Evolutionary conservation across 2,329 filamentous ascomycete species (phyloP).

Genomic region (Scleromitrula shiraiana): DNA sequence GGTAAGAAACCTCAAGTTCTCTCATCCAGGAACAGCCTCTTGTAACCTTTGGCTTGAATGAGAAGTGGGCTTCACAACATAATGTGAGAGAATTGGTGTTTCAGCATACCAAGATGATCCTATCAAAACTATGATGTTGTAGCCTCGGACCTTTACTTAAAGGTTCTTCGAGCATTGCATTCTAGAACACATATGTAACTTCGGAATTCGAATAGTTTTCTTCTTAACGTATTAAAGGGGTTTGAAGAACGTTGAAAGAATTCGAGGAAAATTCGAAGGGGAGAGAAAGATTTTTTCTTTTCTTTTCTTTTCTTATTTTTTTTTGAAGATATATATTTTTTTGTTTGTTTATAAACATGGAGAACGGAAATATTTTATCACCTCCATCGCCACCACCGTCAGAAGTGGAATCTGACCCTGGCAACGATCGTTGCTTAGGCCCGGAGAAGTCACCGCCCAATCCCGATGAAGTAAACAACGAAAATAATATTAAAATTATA

Average conservation of each 20-base stretch:
- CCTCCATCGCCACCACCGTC: constrained; percentile 6
- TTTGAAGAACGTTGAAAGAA: no score
- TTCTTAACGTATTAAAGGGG: no score
- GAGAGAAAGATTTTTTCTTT: no score
- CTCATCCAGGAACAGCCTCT: constrained; percentile 1
- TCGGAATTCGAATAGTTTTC: neutral
- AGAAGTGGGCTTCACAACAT: neutral
- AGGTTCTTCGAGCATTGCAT: neutral
- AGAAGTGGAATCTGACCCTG: constrained; percentile 4
- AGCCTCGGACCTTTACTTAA: constrained; percentile 3
- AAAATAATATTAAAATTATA: constrained; percentile 4
- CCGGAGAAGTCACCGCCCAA: constrained; percentile 6
- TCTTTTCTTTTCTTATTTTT: no score
- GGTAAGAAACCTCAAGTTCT: neutral
- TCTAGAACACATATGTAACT: neutral
- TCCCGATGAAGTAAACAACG: constrained; percentile 9
- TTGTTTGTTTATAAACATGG: neutral
- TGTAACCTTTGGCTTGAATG: neutral
- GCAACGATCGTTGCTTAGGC: constrained; percentile 11
- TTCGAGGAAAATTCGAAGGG: no score
- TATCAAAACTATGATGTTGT: neutral
- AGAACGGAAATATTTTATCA: neutral
- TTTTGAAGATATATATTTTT: neutral
- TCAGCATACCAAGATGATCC: neutral
- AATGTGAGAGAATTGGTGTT: constrained; percentile 1